Evolutionary conservation across 805 yeast genomes (phyloP), one percentile per base, ranked within the genome.

Genomic region (Saturnispora zaruensis): DNA sequence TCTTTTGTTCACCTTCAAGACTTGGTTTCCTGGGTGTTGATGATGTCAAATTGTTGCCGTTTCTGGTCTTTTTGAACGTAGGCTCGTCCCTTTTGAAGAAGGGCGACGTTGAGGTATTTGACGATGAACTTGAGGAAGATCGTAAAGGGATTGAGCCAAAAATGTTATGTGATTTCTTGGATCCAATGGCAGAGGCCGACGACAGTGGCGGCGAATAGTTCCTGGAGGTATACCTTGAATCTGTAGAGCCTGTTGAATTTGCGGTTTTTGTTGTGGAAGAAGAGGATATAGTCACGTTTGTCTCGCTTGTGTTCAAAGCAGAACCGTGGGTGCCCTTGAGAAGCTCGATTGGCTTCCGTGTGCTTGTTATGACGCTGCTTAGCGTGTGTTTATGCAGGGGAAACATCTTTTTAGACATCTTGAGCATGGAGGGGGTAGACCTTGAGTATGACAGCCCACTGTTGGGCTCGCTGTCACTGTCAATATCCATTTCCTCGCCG

Each of bases 361-460:
- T 23, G 28, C 41, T 45, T 14, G 47, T 45, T n/a, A 45, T 36
- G 18, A 37, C 28, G 37, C n/a, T 45, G n/a, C 47, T 45, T 14
- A 45, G 13, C 18, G 47, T 32, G 13, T 45, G 47, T 16, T 45
- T 45, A 30, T 46, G 44, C 23, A 38, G 36, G 13, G 44, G 49
- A 18, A 30, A 38, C 38, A 46, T 46, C 40, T 40, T 46, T 32
- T 46, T 46, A 20, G 44, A 42, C 21, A 40, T 26, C 18, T 46
- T 45, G 5, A 46, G 28, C 30, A 38, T 38, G 18, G 44, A 46
- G 48, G 62, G 61, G 7, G 66, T 64, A 6, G 66, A 62, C 14
- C 57, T 18, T 58, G 61, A 14, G 58, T 55, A 32, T 54, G 41
- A 7, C 2, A 36, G 21, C 21, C 20, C 40, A 20, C 8, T 36